Conservation (phyloP, 169 alveolate species). For the Babesia ovis region DNA sequence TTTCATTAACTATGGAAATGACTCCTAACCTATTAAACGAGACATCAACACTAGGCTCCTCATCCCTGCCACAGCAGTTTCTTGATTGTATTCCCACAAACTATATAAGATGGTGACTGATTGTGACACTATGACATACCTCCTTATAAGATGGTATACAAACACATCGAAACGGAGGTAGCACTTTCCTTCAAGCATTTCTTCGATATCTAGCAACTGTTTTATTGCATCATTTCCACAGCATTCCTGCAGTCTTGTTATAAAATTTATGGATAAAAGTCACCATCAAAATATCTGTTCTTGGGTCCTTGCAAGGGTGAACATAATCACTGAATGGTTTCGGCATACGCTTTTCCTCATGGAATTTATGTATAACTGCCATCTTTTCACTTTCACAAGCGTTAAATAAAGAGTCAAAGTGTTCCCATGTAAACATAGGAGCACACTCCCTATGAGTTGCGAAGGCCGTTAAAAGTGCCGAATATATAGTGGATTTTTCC, state of each 20-base stretch:
- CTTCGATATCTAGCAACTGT: constrained; percentile 6
- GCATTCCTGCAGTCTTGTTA: background rate
- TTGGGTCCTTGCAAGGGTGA: constrained; percentile 26
- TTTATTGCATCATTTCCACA: background rate
- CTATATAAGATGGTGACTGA: background rate
- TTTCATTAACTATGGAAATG: background rate
- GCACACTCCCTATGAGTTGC: constrained; percentile 30
- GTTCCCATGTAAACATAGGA: constrained; percentile 18
- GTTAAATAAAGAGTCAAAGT: background rate
- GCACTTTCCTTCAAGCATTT: constrained; percentile 8
- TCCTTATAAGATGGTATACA: constrained; percentile 13
- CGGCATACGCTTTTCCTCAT: constrained; percentile 1
- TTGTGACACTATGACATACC: background rate
- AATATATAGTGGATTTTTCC: constrained; percentile 38
- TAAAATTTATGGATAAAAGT: background rate
- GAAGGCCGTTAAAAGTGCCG: constrained; percentile 44
- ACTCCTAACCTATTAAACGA: constrained; percentile 12
- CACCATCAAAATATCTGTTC: constrained; percentile 35
- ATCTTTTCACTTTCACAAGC: background rate
- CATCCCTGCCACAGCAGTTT: background rate
- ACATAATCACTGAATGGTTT: constrained; percentile 35
- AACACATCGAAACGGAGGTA: constrained; percentile 44
- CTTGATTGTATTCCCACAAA: background rate
- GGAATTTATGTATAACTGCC: background rate
- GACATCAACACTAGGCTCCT: constrained; percentile 3